These are phyloP conservation scores for Leucocoprinus leucothites DNA, from an alignment of 768 basidiomycete species.

Conservation along the genomic window DNA sequence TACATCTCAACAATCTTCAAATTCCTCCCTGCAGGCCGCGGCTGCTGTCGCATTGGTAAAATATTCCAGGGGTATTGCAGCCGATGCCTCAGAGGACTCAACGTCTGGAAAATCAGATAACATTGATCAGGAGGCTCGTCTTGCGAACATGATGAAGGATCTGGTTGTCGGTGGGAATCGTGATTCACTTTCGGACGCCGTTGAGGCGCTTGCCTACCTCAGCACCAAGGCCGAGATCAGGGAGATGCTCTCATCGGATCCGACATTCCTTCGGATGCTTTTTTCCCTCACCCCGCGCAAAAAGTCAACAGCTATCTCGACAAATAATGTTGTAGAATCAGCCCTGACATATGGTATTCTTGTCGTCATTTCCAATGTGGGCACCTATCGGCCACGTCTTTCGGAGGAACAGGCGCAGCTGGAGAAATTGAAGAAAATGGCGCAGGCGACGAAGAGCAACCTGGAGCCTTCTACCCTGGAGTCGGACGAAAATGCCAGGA, in stretches of 20 bases:
- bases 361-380: conserved; percentile 72
- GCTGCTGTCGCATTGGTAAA: conserved; percentile 80
- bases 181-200: conserved; percentile 53
- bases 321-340: conserved; percentile 31
- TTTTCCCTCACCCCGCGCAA: conserved; percentile 55
- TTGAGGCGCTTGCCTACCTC: conserved; percentile 87
- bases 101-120: conserved; percentile 14
- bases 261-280: conserved; percentile 51
- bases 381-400: conserved; percentile 64
- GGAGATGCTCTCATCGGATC: conserved; percentile 53
- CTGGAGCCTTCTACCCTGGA: conserved; percentile 45
- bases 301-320: conserved; percentile 26
- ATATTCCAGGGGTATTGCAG: conserved; percentile 53
- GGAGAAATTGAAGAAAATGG: conserved; percentile 75
- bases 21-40: conserved; percentile 50
- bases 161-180: conserved; percentile 43
- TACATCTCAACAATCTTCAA: conserved; percentile 45
- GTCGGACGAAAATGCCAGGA: conserved; percentile 61
- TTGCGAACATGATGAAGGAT: conserved; percentile 54
- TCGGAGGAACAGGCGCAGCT: conserved; percentile 83
- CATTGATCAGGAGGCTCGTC: conserved; percentile 34
- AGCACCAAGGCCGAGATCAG: conserved; percentile 62
- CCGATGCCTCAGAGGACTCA: conserved; percentile 38
- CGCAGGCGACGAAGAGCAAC: conserved; percentile 37
- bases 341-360: conserved; percentile 77